phyloP scores from a whole-genome alignment of 2,329 filamentous ascomycete species.

The Ceratocystis variospora region DNA sequence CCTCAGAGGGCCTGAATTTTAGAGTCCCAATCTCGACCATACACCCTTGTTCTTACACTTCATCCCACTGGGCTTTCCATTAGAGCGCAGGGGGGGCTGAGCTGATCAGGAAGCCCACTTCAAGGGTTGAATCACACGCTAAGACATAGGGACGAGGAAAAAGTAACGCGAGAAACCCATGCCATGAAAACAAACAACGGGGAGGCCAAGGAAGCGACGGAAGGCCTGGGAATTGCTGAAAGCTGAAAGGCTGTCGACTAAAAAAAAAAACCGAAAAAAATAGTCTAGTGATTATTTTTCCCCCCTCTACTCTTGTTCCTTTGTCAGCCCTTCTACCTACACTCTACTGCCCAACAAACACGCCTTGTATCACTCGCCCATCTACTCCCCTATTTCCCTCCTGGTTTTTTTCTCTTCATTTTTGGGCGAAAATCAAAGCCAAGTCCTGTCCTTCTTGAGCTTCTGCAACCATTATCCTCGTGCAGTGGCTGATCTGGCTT shows the following conservation, averaged over 20 bases:
- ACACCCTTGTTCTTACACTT: background rate
- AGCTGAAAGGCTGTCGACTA: conserved; percentile 1
- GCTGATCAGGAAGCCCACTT: conserved; percentile 1
- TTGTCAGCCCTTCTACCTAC: background rate
- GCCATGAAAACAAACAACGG: conserved; percentile 4
- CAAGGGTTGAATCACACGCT: conserved; percentile 7
- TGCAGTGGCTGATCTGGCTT: conserved; percentile 1
- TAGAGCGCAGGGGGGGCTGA: conserved; percentile 5
- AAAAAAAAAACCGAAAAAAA: background rate
- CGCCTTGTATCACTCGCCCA: background rate
- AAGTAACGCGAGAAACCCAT: conserved; percentile 4
- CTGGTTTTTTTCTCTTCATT: background rate
- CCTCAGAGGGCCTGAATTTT: background rate
- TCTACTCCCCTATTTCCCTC: background rate
- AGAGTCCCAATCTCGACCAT: background rate
- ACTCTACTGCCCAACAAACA: background rate
- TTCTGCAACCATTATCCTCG: background rate
- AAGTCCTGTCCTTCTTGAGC: background rate
- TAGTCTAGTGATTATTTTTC: background rate
- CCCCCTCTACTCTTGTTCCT: background rate
- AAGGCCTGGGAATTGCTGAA: background rate
- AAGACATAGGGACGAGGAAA: conserved; percentile 1
- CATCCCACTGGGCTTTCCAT: background rate
- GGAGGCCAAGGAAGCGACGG: conserved; percentile 6
- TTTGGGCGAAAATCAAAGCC: background rate